Base-by-base conservation (phyloP, 352 stramenopile species). In the Thalassiosira delicatula region DNA sequence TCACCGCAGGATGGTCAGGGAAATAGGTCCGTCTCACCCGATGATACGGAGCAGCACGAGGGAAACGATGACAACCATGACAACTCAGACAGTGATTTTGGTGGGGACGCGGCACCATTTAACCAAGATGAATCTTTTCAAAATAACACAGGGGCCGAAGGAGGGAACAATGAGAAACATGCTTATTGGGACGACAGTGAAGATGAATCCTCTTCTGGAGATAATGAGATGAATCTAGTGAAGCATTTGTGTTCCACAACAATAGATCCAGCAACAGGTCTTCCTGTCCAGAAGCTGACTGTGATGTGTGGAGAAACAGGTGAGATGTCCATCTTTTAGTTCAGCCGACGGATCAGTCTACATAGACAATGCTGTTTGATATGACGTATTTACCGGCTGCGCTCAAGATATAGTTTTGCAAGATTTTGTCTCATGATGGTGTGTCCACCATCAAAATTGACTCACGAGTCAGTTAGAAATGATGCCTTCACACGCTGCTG, bases 211-310 rank as follows among this genome's bases (percentile, higher is more conserved):
- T 42, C 35, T 44, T 29, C 17, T 33, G 57, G 29, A 51, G n/a
- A 46, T n/a, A 29, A 12, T 30, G 77, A 70, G 3, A 77, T 85
- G 77, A 74, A 72, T 17, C 62, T 54, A 57, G 70, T 85, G 21
- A 42, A 80, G n/a, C 77, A 85, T 60, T 51, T 84, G 14, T 79
- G 49, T 54, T 79, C 61, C 11, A 85, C 60, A 3, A 62, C 42
- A 7, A 44, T 76, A 1, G 67, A 75, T 42, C 25, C 67, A 5
- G 62, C 14, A 27, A 79, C 59, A 11, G 60, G 61, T 32, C 33
- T 79, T 33, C 77, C 77, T 14, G 68, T 40, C 5, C 61, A 85
- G 66, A 71, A 53, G 19, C n/a, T 85, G 23, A 78, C 72, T 29
- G 37, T 85, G 19, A 73, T 85, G 29, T 78, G 72, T 46, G 56